Evolutionary conservation across 768 basidiomycete species (phyloP).

Genomic region (Pisolithus microcarpus): DNA sequence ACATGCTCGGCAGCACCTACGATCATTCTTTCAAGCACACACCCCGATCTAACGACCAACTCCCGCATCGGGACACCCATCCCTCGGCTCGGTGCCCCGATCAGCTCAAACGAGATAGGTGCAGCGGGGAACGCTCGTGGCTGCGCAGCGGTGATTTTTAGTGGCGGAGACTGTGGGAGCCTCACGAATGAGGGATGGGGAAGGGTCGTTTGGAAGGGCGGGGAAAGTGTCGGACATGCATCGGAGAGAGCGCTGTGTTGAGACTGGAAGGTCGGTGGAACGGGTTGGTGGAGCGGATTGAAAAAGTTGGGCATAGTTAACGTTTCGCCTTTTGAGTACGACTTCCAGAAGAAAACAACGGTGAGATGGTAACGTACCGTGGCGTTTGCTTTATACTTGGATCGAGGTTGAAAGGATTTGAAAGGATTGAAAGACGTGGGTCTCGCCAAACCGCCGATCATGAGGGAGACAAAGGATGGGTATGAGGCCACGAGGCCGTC

Average conservation of each 20-base stretch:
- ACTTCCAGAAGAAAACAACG: no score
- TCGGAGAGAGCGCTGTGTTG: slow-evolving; percentile 27
- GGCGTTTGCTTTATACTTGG: no score
- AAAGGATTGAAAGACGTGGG: no score
- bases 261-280: slow-evolving; percentile 26
- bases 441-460: no score
- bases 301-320: slow-evolving; percentile 31
- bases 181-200: slow-evolving; percentile 28
- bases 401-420: no score
- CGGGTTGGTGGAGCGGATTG: slow-evolving; percentile 41
- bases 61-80: slow-evolving; percentile 45
- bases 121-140: slow-evolving; percentile 18
- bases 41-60: slow-evolving; percentile 30
- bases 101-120: slow-evolving; percentile 35
- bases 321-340: no score
- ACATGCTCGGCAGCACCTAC: slow-evolving; percentile 35
- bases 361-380: no score
- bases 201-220: slow-evolving; percentile 21
- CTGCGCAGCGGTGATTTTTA: slow-evolving; percentile 17
- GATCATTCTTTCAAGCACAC: slow-evolving; percentile 32
- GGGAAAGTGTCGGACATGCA: slow-evolving; percentile 18
- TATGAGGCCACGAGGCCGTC: no score
- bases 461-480: no score
- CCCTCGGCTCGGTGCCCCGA: slow-evolving; percentile 30
- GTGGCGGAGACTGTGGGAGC: slow-evolving; percentile 26